These are phyloP conservation scores for Eustoma russellianum DNA, from an alignment of 257 asterid species.

Conservation along the genomic window DNA sequence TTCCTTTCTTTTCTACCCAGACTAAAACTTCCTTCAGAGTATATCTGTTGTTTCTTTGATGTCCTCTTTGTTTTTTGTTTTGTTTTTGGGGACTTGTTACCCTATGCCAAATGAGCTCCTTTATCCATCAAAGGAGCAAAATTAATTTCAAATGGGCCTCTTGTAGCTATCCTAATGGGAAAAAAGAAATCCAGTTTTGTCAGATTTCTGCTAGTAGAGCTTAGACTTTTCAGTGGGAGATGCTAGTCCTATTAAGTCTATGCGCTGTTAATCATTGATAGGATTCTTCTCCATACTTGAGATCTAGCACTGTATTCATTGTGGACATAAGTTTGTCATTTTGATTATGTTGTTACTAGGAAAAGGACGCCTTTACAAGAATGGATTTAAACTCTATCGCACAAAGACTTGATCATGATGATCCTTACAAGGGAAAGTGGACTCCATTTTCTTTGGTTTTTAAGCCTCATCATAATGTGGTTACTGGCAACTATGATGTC, in stretches of 20 bases:
- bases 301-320: background rate
- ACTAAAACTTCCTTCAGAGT: no score
- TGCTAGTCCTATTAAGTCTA: background rate
- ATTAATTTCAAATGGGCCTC: no score
- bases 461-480: constrained; percentile 68
- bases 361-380: constrained; percentile 64
- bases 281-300: background rate
- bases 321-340: background rate
- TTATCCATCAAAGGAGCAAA: no score
- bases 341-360: constrained; percentile 34
- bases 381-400: constrained; percentile 50
- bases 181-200: no score
- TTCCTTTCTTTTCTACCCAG: no score
- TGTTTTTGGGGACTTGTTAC: no score
- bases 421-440: constrained; percentile 56
- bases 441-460: constrained; percentile 55
- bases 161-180: no score
- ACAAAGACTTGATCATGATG: constrained; percentile 49
- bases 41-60: no score
- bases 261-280: no score
- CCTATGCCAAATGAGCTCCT: no score
- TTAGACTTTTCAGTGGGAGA: background rate
- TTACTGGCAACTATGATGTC: constrained; percentile 81
- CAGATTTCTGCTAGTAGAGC: background rate
- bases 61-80: no score